These are phyloP conservation scores for Puccinellia tenuiflora DNA, from an alignment of 176 grass and related monocot species.

Conservation along the genomic window DNA sequence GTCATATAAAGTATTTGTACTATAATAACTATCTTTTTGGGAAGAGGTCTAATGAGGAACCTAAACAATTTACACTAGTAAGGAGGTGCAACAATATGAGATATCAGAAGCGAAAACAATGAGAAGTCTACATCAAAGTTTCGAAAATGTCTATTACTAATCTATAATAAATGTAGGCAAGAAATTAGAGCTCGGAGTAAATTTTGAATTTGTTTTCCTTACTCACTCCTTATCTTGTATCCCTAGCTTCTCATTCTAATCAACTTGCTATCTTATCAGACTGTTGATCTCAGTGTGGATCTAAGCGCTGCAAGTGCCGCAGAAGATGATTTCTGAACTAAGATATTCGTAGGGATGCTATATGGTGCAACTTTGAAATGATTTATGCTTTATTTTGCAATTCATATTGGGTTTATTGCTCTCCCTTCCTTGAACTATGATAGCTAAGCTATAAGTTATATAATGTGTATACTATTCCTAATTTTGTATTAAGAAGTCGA, in stretches of 20 bases:
- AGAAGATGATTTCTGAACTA: slow-evolving; percentile 50
- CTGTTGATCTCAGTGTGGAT: slow-evolving; percentile 77
- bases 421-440: background rate
- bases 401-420: slow-evolving; percentile 1
- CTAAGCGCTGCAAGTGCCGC: slow-evolving; percentile 79
- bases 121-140: background rate
- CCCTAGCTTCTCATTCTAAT: slow-evolving; percentile 14
- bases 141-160: background rate
- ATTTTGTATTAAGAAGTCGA: background rate
- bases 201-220: background rate
- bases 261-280: slow-evolving; percentile 16
- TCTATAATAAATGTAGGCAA: background rate
- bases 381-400: background rate
- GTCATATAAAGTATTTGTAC: too few relatives aligned
- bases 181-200: background rate
- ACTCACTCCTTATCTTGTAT: background rate
- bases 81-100: background rate
- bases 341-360: background rate
- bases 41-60: too few relatives aligned
- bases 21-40: too few relatives aligned
- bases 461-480: background rate
- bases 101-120: background rate
- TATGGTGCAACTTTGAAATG: slow-evolving; percentile 13
- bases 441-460: background rate
- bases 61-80: too few relatives aligned